Evolutionary conservation across 2,329 filamentous ascomycete genomes (phyloP), one percentile per base, ranked within the genome.

Genomic region (Paramyrothecium roridum): DNA sequence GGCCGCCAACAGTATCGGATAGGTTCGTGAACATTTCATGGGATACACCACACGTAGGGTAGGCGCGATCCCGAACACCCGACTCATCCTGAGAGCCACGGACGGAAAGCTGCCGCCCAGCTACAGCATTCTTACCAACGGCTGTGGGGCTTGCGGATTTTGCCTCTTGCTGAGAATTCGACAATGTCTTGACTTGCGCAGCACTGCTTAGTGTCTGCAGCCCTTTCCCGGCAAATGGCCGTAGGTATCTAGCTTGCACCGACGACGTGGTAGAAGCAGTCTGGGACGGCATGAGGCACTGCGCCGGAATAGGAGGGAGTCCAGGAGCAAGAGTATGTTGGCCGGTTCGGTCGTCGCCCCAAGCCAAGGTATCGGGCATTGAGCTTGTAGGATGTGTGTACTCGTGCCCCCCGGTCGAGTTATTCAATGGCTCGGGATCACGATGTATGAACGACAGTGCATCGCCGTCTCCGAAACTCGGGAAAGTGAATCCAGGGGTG

Each of bases 311-410:
- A 3, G 78, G 76, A 7, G 79, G 76, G 48, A 79, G 63, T 23
- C 34, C 34, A n/a, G 37, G 20, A 6, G 68, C 60, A 43, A 61
- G 63, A 54, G 64, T 68, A 34, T 68, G 69, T 17, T 70, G 63
- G 21, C 74, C 72, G 8, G 77, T 75, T 56, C 74, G 74, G 48
- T 75, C 58, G 21, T 76, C 74, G 22, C 69, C 71, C 81, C 80
- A 85, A 63, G 73, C 73, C 58, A 83, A 67, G 4, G 82, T 85
- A 70, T 86, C 83, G 17, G 82, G 82, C 57, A 86, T 70, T 3
- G 78, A 79, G 34, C 68, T 69, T n/a, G 74, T 71, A 12, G 67
- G 67, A 13, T 59, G 59, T 17, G 69, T 61, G 56, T 63, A 68
- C 46, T 62, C 52, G 23, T 67, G 65, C 59, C 64, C 60, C 54